Percentiles rank a stretch among this genome's conserved stretches.
These are phyloP conservation scores for Vitis labrusca DNA, from an alignment of 164 flowering plant species.

Conservation along the genomic window DNA sequence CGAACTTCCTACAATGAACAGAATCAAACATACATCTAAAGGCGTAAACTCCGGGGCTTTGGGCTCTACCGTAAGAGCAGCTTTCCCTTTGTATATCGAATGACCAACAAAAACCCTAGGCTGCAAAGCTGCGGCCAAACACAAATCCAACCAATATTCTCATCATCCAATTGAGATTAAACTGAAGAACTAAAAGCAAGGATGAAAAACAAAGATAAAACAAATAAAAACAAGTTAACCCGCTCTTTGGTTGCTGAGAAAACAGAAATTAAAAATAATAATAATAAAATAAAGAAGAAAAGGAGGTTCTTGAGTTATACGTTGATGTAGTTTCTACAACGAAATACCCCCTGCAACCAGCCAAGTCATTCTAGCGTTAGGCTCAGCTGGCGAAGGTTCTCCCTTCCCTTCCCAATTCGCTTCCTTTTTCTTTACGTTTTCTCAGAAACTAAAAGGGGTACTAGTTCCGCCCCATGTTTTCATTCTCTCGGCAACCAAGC, in stretches of 20 bases:
- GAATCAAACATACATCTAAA: slow-evolving; percentile 62
- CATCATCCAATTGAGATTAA: too few relatives aligned
- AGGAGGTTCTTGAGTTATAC: too few relatives aligned
- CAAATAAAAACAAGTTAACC: background rate
- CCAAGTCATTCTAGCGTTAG: too few relatives aligned
- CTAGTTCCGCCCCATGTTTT: background rate
- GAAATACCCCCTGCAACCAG: too few relatives aligned
- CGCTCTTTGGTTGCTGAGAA: background rate
- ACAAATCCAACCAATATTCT: background rate
- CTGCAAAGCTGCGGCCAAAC: slow-evolving; percentile 30
- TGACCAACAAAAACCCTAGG: slow-evolving; percentile 76
- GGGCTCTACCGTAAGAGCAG: slow-evolving; percentile 82
- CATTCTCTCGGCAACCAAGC: background rate
- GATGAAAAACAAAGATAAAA: background rate
- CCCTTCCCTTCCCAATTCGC: background rate
- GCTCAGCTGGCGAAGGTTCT: too few relatives aligned
- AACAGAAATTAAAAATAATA: background rate
- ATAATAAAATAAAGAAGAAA: too few relatives aligned
- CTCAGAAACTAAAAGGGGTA: background rate
- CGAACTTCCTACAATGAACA: slow-evolving; percentile 16
- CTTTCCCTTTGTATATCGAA: slow-evolving; percentile 89
- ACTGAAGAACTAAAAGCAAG: background rate
- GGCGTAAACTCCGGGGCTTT: slow-evolving; percentile 71
- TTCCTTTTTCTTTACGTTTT: background rate
- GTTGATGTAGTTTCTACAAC: too few relatives aligned